Evolutionary conservation across 805 yeast genomes (phyloP).

Genomic region (Candida dendrica): DNA sequence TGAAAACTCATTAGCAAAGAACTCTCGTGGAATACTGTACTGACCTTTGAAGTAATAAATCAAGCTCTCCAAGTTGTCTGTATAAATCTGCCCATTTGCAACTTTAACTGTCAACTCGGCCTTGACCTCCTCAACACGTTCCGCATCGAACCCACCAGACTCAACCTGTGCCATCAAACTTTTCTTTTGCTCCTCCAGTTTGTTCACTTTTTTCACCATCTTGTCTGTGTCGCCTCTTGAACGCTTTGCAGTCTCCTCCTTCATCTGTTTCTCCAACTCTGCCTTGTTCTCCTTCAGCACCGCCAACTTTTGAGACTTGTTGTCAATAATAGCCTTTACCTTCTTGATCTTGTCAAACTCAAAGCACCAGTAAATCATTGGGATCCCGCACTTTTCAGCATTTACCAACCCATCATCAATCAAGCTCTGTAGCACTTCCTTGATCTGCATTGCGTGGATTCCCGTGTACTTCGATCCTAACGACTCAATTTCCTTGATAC

Average conservation of each 20-base stretch:
- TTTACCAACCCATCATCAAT: constrained; percentile 43
- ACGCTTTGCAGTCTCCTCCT: constrained; percentile 1
- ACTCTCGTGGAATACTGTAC: constrained; percentile 21
- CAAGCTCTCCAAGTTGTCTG: constrained; percentile 37
- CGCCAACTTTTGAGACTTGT: constrained; percentile 8
- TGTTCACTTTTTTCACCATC: constrained; percentile 5
- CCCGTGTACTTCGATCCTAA: constrained; percentile 36
- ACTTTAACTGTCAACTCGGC: constrained; percentile 7
- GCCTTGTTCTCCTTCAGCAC: constrained; percentile 9
- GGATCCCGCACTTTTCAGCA: constrained; percentile 48
- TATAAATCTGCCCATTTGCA: constrained; percentile 8
- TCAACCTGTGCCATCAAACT: constrained; percentile 4
- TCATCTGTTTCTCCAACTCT: constrained; percentile 6
- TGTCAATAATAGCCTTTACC: constrained; percentile 6
- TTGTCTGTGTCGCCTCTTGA: constrained; percentile 1
- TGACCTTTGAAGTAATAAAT: constrained; percentile 27
- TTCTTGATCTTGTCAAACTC: constrained; percentile 23
- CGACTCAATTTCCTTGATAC: constrained; percentile 44
- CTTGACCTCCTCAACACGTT: constrained; percentile 7
- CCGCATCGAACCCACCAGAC: constrained; percentile 8
- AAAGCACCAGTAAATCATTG: constrained; percentile 47
- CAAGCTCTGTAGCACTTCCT: constrained; percentile 38
- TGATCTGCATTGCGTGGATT: constrained; percentile 46
- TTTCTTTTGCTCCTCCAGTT: constrained; percentile 7
- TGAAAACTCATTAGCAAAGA: constrained; percentile 30